Percentiles rank a stretch among this genome's conserved stretches.
Evolutionary conservation across 2,329 filamentous ascomycete genomes (phyloP).

Genomic region (Pestalotiopsis sp.): DNA sequence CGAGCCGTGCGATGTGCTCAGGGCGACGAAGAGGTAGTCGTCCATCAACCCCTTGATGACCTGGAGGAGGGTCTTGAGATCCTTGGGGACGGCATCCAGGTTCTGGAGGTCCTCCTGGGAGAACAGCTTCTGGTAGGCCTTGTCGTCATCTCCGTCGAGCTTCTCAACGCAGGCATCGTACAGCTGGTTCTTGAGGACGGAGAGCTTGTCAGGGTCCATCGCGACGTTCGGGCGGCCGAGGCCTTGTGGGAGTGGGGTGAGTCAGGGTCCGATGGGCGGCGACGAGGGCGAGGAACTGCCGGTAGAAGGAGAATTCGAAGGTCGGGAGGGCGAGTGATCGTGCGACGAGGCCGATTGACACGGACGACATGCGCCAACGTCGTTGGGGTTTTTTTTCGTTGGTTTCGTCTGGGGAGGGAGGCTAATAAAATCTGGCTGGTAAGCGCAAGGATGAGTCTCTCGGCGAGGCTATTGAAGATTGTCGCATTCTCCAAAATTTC

Average conservation of each 20-base stretch:
- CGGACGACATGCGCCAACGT: constrained; percentile 16
- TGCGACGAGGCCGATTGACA: constrained; percentile 21
- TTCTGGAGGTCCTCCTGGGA: constrained; percentile 60
- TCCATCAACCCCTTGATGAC: constrained; percentile 60
- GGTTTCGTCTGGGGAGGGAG: background rate
- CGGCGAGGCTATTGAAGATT: constrained; percentile 3
- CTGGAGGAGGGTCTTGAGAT: constrained; percentile 54
- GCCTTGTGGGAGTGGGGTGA: constrained; percentile 6
- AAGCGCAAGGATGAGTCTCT: constrained; percentile 1
- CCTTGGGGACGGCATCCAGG: constrained; percentile 58
- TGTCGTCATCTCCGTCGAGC: constrained; percentile 39
- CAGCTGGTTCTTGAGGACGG: constrained; percentile 55
- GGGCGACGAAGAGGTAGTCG: constrained; percentile 60
- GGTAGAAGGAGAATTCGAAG: constrained; percentile 22
- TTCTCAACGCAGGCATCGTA: constrained; percentile 57
- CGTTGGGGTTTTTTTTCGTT: background rate
- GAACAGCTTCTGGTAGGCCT: constrained; percentile 49
- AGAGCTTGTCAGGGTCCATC: constrained; percentile 29
- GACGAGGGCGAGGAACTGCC: constrained; percentile 14
- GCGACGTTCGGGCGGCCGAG: constrained; percentile 10
- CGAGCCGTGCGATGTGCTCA: constrained; percentile 43
- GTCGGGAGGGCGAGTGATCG: constrained; percentile 19
- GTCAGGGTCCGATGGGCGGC: constrained; percentile 10
- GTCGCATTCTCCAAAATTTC: background rate
- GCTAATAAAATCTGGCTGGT: too few species aligned